Evolutionary conservation across 139 green algal species (phyloP), one percentile per base, ranked within the genome.

Genomic region (Astrephomene gubernaculifera): DNA sequence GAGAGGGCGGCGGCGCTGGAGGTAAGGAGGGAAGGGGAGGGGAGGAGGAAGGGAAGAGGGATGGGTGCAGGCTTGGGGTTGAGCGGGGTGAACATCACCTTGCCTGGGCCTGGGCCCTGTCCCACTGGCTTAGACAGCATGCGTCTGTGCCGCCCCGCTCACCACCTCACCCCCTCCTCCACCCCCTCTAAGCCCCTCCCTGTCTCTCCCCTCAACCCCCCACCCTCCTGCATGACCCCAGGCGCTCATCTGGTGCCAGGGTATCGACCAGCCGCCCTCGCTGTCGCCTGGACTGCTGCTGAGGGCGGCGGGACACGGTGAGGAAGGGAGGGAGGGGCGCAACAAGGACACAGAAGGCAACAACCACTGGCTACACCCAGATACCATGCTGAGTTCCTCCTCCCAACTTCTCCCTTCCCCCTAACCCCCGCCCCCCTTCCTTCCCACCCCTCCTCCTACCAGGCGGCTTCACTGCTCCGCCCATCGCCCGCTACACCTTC

Each of bases 211-310:
- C 57, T 67, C 7, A 7, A 21, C n/a, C 24, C 21, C 57, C 57
- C 8, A n/a, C 35, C 14, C 67, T 52, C 67, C n/a, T n/a, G 10
- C 10, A 17, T 3, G 19, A 44, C 44, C 71, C 4, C 83, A 92
- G 74, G 90, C 87, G 9, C 74, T 93, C 83, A 65, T 93, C 33
- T 93, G 90, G 90, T 63, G 86, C 35, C 87, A 88, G 78, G 57
- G n/a, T 19, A 76, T 82, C 36, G 68, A 49, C 31, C 60, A 70
- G 44, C 38, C 70, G 49, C 68, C 86, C 17, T 38, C 68, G 17
- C 29, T 90, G 2, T 86, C 61, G 12, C 82, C 90, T 0, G 61
- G 67, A 10, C 35, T 86, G 29, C 63, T 93, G 38, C 52, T 90
- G 12, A 63, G 75, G 5, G 84, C 69, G 61, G 86, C 83, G 31